Evolutionary conservation across 495 filamentous ascomycete genomes (phyloP).

Genomic region (Ramalina peruviana): DNA sequence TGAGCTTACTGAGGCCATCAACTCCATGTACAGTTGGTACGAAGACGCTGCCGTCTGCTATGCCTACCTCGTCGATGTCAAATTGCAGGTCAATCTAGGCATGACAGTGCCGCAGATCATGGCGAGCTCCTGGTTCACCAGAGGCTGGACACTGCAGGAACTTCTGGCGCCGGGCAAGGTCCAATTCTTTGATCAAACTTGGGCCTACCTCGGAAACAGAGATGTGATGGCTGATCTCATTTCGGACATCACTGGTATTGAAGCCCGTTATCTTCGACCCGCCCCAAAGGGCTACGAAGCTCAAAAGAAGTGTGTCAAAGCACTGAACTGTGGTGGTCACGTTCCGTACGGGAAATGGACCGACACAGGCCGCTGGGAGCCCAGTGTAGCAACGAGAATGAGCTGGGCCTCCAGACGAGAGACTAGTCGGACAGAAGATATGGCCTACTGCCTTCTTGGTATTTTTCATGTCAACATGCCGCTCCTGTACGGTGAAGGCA

Average conservation of each 20-base stretch:
- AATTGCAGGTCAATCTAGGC: neutral
- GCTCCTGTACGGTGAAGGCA: slow-evolving; percentile 30
- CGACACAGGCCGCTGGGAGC: too few relatives aligned
- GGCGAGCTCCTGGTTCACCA: slow-evolving; percentile 28
- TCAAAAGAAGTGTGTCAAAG: neutral
- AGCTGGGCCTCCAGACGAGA: slow-evolving; percentile 23
- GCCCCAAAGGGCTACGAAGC: neutral
- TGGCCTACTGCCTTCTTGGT: slow-evolving; percentile 30
- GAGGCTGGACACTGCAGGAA: slow-evolving; percentile 34
- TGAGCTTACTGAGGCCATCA: slow-evolving; percentile 23
- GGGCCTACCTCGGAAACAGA: slow-evolving; percentile 21
- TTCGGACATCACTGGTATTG: slow-evolving; percentile 15
- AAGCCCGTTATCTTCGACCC: slow-evolving; percentile 2
- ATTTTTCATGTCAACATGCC: slow-evolving; percentile 33
- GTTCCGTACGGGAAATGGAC: too few relatives aligned
- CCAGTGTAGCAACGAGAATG: slow-evolving; percentile 24
- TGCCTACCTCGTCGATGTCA: slow-evolving; percentile 18
- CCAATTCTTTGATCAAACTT: slow-evolving; percentile 20
- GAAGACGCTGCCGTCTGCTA: slow-evolving; percentile 13
- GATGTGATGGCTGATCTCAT: slow-evolving; percentile 5
- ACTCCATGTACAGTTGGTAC: slow-evolving; percentile 24
- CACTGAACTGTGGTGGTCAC: too few relatives aligned
- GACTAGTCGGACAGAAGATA: slow-evolving; percentile 24
- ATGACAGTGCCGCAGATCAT: slow-evolving; percentile 8
- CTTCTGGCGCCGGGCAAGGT: slow-evolving; percentile 26